Conservation (phyloP, 345 rosid species). For the Hibiscus mutabilis region DNA sequence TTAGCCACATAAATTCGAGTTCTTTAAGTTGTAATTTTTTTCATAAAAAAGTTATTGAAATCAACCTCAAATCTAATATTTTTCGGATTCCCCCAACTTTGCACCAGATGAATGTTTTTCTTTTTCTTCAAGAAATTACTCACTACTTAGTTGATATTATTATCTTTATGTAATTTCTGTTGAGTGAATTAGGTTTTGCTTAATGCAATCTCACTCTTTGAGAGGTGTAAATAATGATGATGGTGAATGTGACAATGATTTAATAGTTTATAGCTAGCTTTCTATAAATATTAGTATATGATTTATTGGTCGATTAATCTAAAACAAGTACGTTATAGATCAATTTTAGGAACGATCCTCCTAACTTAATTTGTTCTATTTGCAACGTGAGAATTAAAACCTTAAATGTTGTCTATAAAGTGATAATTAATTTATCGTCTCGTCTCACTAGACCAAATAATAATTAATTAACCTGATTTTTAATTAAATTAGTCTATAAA, state of each 20-base stretch:
- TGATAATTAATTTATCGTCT: too few relatives aligned
- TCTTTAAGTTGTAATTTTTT: too few relatives aligned
- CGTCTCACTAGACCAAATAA: too few relatives aligned
- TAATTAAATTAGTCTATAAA: not conserved
- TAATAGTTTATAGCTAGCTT: not conserved
- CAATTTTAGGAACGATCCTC: too few relatives aligned
- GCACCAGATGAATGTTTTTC: not conserved
- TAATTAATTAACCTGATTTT: not conserved
- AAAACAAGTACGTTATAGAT: too few relatives aligned
- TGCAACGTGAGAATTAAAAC: too few relatives aligned
- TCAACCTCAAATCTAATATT: not conserved
- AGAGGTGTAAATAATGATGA: not conserved
- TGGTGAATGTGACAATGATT: not conserved
- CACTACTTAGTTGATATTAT: not conserved
- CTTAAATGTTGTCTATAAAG: too few relatives aligned
- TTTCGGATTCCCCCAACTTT: too few relatives aligned
- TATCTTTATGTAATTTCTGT: not conserved
- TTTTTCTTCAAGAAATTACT: not conserved
- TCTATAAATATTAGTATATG: not conserved
- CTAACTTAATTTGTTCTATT: too few relatives aligned
- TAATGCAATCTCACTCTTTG: not conserved
- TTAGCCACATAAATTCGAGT: too few relatives aligned
- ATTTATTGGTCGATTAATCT: too few relatives aligned
- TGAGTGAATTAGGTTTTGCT: slow-evolving; percentile 4
- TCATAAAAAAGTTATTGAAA: too few relatives aligned